phyloP scores from a whole-genome alignment of 1,284 basidiomycete genomes.

The Cerrena zonata region DNA sequence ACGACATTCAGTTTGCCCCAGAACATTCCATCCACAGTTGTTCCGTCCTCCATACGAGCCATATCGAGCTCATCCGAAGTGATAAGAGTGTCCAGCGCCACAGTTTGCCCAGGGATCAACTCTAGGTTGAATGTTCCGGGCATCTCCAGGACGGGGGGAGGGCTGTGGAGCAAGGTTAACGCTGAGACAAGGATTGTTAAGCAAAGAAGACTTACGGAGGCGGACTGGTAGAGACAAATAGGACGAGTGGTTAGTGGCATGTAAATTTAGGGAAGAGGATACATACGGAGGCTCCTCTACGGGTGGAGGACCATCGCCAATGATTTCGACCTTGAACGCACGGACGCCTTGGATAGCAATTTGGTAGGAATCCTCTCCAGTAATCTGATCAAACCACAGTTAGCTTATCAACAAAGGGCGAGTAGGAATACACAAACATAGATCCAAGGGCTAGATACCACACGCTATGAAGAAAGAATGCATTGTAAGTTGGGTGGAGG shows the following conservation, averaged over 20 bases:
- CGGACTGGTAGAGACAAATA: constrained; percentile 35
- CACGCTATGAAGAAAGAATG: constrained; percentile 41
- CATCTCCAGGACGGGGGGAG: constrained; percentile 80
- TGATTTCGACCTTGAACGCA: constrained; percentile 74
- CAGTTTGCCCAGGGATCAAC: constrained; percentile 64
- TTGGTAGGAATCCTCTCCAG: constrained; percentile 76
- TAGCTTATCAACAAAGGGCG: constrained; percentile 9
- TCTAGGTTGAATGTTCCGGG: constrained; percentile 75
- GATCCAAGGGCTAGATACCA: constrained; percentile 71
- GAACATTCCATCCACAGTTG: constrained; percentile 72
- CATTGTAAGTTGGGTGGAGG: constrained; percentile 14
- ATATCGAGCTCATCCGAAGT: constrained; percentile 75
- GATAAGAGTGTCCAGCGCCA: constrained; percentile 70
- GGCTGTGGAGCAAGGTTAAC: constrained; percentile 36
- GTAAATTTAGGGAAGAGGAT: not conserved
- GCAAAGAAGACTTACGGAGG: constrained; percentile 55
- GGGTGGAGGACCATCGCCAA: constrained; percentile 73
- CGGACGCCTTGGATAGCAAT: constrained; percentile 74
- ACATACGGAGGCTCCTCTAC: constrained; percentile 69
- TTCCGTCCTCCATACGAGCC: constrained; percentile 82
- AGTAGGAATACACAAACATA: constrained; percentile 46
- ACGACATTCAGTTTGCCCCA: constrained; percentile 80
- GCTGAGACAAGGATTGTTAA: constrained; percentile 4
- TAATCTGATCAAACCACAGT: constrained; percentile 42
- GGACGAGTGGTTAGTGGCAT: constrained; percentile 10